Conservation (phyloP, 2,329 filamentous ascomycete species). For the Dactylellina sp. region DNA sequence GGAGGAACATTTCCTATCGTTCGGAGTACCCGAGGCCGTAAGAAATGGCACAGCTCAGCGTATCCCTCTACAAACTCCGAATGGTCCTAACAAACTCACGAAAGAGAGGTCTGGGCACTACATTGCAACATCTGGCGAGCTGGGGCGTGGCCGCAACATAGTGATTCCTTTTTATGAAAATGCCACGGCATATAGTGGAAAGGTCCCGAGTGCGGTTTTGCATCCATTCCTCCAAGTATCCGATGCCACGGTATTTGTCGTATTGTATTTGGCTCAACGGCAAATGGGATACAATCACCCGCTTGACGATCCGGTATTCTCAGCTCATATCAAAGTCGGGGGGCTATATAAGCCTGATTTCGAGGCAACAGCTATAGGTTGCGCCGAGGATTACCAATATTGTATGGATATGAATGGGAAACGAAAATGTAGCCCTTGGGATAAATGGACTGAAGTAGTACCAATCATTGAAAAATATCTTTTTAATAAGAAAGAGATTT, state of each 20-base stretch:
- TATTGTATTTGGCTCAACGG: neutral
- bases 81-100: conserved; percentile 14
- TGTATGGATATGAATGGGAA: neutral
- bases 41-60: too few species aligned
- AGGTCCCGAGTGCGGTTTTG: too few species aligned
- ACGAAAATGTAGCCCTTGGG: conserved; percentile 2
- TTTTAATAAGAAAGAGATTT: too few species aligned
- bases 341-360: neutral
- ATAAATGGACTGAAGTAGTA: too few species aligned
- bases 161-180: too few species aligned
- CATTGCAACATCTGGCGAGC: too few species aligned
- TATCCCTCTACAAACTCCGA: conserved; percentile 4
- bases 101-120: conserved; percentile 7
- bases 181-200: too few species aligned
- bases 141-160: too few species aligned
- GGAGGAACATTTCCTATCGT: too few species aligned
- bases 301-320: conserved; percentile 11
- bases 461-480: too few species aligned
- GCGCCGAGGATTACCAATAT: neutral
- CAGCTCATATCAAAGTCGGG: neutral
- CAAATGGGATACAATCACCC: neutral
- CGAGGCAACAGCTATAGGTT: conserved; percentile 12
- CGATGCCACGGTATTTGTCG: neutral
- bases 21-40: too few species aligned
- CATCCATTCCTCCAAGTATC: neutral